Evolutionary conservation across 2,329 filamentous ascomycete species (phyloP).

Genomic region (Cyclaneusma minus): DNA sequence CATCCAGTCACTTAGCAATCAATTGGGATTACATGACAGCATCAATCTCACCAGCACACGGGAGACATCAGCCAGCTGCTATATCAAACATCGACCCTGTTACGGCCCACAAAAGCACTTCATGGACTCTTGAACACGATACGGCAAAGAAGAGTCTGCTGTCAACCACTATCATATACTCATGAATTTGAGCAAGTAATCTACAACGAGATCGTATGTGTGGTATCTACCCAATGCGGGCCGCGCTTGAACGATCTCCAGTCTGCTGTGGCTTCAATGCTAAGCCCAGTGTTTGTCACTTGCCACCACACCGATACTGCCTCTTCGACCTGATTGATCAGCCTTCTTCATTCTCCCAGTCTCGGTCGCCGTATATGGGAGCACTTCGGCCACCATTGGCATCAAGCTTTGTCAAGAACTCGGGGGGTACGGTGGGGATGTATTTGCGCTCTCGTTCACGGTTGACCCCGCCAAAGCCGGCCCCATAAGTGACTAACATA

Average conservation of each 20-base stretch:
- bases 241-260: background rate
- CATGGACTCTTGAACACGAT: no score
- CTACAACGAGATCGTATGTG: no score
- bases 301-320: conserved; percentile 5
- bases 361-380: conserved; percentile 45
- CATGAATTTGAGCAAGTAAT: no score
- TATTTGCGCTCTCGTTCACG: conserved; percentile 87
- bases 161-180: no score
- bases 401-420: conserved; percentile 83
- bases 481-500: conserved; percentile 91
- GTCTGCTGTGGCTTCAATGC: conserved; percentile 2
- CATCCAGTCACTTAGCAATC: no score
- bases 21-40: no score
- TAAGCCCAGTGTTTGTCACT: background rate
- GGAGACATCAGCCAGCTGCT: no score
- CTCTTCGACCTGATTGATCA: conserved; percentile 12
- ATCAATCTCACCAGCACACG: no score
- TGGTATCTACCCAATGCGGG: no score
- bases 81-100: no score
- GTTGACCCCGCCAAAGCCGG: conserved; percentile 86
- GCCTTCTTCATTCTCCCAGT: conserved; percentile 53
- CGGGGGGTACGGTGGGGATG: conserved; percentile 84
- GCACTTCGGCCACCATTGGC: conserved; percentile 31
- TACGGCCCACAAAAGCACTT: no score
- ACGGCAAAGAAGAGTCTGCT: no score